Base-by-base conservation (phyloP, 257 asterid species). In the Scutellaria galericulata region DNA sequence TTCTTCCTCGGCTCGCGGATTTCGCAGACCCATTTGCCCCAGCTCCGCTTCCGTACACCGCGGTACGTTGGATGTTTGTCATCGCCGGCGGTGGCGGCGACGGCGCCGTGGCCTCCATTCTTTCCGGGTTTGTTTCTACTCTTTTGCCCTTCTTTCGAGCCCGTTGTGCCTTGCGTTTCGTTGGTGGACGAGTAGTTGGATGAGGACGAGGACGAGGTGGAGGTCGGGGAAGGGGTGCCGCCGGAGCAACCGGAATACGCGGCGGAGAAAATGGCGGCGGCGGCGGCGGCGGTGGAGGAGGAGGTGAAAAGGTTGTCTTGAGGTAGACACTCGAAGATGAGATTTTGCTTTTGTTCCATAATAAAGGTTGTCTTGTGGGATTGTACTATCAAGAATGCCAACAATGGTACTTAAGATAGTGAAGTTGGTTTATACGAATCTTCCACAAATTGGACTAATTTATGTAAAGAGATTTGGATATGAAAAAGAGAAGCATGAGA, bases 11-110 rank as follows among this genome's bases (percentile, higher is more conserved):
- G 90, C 78, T 83, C 86, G 0, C 90, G 86, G 41, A 86, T 86
- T 55, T 86, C 88, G 35, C 86, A 76, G 15, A 85, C 90, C 90
- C 90, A 85, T 77, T 81, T 81, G 0, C 90, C 90, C 90, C 86
- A 86, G 50, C 68, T 83, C 37, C 88, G 76, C 79, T 69, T 81
- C 40, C 90, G 75, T 6, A 86, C 88, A 40, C 90, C 90, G 45
- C 86, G 87, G 78, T 81, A 85, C 6, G 83, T 76, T 9, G 80
- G 79, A 13, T 77, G 81, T 45, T 75, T 66, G 11, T 72, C 72
- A 7, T 58, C 76, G 9, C 14, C 14, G 18, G 13, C n/a, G 50
- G 18, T 14, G 41, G 11, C 48, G 15, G 31, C 54, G 45, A 1
- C 27, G 37, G 13, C n/a, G 55, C 12, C 58, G 0, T 39, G 41